Evolutionary conservation across 1,284 basidiomycete species (phyloP), one percentile per base, ranked within the genome.

Genomic region (Sporisorium scitamineum): DNA sequence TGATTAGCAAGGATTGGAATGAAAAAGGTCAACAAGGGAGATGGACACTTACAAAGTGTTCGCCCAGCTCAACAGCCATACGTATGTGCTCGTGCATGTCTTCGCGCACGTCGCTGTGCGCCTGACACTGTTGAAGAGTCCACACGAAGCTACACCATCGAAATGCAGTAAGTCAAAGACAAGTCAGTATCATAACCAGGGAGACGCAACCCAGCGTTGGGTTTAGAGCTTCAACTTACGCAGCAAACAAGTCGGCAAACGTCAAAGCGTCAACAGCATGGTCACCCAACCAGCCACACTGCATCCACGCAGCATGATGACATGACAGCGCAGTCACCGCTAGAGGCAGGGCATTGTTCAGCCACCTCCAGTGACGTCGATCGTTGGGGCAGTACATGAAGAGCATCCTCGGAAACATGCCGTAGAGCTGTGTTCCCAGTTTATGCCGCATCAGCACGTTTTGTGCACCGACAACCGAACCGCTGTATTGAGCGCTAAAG

Each of bases 371-470:
- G 16, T 51, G 45, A 18, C 60, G 27, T 16, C 63, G 42, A 13
- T 71, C 56, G 32, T 58, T 53, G 1, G 55, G 44, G 18, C 63
- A 61, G 45, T 62, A 45, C 27, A 53, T 45, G 41, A 45, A 55
- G 3, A 71, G 59, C 54, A 71, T 48, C 13, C 69, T 47, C 16
- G 69, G 62, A 29, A 71, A 71, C 59, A 71, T 52, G 27, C 69
- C 69, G 42, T 71, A 71, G 0, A 71, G 54, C 63, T 71, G 62
- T 13, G 59, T 41, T 0, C 55, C 69, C 10, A 71, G 37, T 53
- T 71, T 71, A 11, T 59, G 52, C 22, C 62, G 54, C 54, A 62
- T 56, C 59, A 71, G 34, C 13, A 53, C 63, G n/a, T 54, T 37
- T 27, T 51, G 51, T 13, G 53, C 34, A 14, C 41, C 41, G 8